Percentiles rank a stretch among this genome's conserved stretches.
Evolutionary conservation across 2,329 filamentous ascomycete genomes (phyloP).

Genomic region (Cladosporium colombiae): DNA sequence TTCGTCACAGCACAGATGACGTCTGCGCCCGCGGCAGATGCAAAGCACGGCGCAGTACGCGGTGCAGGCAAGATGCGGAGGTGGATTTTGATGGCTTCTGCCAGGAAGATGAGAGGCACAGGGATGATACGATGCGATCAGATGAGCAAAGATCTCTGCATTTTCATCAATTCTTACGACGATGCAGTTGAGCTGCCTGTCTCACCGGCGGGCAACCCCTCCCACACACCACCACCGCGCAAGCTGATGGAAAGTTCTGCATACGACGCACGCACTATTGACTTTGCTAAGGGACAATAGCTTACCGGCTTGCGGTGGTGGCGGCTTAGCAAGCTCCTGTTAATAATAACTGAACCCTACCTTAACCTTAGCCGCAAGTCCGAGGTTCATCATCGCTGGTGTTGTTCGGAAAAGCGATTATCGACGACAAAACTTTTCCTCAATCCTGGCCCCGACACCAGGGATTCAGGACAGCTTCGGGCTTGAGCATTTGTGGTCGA

Average conservation of each 20-base stretch:
- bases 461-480: background rate
- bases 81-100: background rate
- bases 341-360: slow-evolving; percentile 10
- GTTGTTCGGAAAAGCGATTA: background rate
- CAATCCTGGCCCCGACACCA: background rate
- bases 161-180: background rate
- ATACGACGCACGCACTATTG: slow-evolving; percentile 16
- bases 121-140: background rate
- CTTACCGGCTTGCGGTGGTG: slow-evolving; percentile 12
- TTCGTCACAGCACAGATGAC: slow-evolving; percentile 12
- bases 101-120: slow-evolving; percentile 8
- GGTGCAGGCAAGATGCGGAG: slow-evolving; percentile 6
- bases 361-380: background rate
- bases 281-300: slow-evolving; percentile 14
- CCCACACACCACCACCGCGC: slow-evolving; percentile 1
- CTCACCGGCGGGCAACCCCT: background rate
- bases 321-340: slow-evolving; percentile 18
- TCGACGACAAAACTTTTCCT: background rate
- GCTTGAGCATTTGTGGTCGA: background rate
- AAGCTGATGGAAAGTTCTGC: slow-evolving; percentile 13
- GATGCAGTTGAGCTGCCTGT: background rate
- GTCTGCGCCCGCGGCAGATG: slow-evolving; percentile 8
- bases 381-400: background rate
- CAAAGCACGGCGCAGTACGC: slow-evolving; percentile 2
- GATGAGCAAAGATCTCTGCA: background rate